Conservation (phyloP, 2,329 filamentous ascomycete species). For the Corinectria fuckeliana region DNA sequence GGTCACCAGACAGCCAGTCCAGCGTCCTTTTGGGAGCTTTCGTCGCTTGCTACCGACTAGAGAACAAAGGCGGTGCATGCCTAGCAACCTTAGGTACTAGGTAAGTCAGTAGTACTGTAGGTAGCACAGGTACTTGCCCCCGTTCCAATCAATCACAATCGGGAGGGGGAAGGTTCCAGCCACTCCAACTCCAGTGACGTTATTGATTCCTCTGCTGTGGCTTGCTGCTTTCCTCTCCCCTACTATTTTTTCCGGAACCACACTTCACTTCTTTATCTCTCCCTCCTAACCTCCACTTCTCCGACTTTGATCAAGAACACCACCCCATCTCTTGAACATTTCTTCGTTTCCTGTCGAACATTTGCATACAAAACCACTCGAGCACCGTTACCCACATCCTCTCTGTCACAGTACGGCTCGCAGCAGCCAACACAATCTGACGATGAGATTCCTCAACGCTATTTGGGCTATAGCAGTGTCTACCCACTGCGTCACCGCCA, state of each 20-base stretch:
- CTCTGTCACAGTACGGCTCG: background rate
- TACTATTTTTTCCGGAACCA: background rate
- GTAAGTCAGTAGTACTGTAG: background rate
- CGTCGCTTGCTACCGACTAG: background rate
- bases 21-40: background rate
- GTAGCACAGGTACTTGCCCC: background rate
- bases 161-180: background rate
- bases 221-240: background rate
- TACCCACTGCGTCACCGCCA: slow-evolving; percentile 72
- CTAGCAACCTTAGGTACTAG: too few relatives aligned
- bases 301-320: background rate
- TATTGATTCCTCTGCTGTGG: slow-evolving; percentile 16
- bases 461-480: slow-evolving; percentile 75
- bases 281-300: background rate
- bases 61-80: background rate
- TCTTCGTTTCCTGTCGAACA: background rate
- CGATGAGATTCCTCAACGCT: slow-evolving; percentile 79
- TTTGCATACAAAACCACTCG: background rate
- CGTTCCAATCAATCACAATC: background rate
- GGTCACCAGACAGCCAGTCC: background rate
- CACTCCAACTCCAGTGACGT: slow-evolving; percentile 14
- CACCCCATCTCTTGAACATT: background rate
- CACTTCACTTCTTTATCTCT: background rate
- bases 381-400: slow-evolving; percentile 9
- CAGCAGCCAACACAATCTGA: slow-evolving; percentile 35